A percentile compares a stretch with the other conserved stretches of the same genome.
Conservation (phyloP, 208 protist genomes). For the Blastocrithidia nonstop region DNA sequence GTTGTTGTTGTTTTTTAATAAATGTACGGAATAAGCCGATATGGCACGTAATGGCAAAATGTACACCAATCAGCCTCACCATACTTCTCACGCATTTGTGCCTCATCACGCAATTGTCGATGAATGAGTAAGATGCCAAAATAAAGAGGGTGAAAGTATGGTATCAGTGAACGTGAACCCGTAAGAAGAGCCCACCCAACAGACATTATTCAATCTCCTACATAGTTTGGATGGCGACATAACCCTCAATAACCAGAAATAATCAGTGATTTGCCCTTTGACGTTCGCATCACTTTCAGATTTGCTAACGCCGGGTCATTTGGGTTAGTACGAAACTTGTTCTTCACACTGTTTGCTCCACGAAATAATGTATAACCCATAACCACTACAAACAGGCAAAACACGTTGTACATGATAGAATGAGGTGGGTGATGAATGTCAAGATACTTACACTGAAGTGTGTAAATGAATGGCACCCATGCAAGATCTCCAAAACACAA, state of each 20-base stretch:
- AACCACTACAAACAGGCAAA: slow-evolving; percentile 21
- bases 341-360: slow-evolving; percentile 74
- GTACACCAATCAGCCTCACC: slow-evolving; percentile 77
- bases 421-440: slow-evolving; percentile 37
- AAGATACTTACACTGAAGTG: slow-evolving; percentile 87
- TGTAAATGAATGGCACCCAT: slow-evolving; percentile 94
- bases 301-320: slow-evolving; percentile 33
- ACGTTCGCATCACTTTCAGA: slow-evolving; percentile 74
- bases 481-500: slow-evolving; percentile 89
- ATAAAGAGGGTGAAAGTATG: slow-evolving; percentile 91
- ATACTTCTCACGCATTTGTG: slow-evolving; percentile 86
- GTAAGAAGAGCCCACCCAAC: slow-evolving; percentile 47
- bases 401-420: slow-evolving; percentile 16
- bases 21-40: slow-evolving; percentile 81
- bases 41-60: slow-evolving; percentile 84
- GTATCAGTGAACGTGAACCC: slow-evolving; percentile 43
- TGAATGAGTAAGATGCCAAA: slow-evolving; percentile 89
- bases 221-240: slow-evolving; percentile 94
- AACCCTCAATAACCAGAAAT: slow-evolving; percentile 93
- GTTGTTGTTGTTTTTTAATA: slow-evolving; percentile 22
- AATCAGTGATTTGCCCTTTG: slow-evolving; percentile 72
- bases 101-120: slow-evolving; percentile 87
- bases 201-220: slow-evolving; percentile 88
- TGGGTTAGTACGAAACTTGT: slow-evolving; percentile 67
- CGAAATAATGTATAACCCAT: slow-evolving; percentile 76